Base-by-base conservation (phyloP, 2,329 filamentous ascomycete genomes). In the Fusarium chuoi region DNA sequence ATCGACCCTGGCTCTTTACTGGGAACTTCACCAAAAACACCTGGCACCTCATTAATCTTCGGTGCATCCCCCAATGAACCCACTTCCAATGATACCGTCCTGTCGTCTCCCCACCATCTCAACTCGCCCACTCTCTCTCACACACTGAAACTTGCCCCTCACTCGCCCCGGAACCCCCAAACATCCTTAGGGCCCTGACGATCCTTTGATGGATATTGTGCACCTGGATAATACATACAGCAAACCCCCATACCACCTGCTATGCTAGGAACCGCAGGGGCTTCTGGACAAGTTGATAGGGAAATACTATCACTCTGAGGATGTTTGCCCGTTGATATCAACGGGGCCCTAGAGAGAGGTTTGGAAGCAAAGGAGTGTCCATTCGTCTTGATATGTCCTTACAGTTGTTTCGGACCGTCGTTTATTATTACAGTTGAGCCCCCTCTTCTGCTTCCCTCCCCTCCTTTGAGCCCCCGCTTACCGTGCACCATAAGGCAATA, bases 101-200 rank as follows among this genome's bases (percentile, higher is more conserved):
- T 44, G 52, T 58, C 44, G 65, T 46, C 45, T 66, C 68, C 71
- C 60, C 68, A 73, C 62, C 46, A 59, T 58, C 45, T 55, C 28
- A 45, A 33, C 58, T 54, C 55, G 55, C 42, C 55, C 62, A 22
- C 42, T 22, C 45, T 59, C 57, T 61, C 72, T 62, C 65, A 49
- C 70, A 65, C 44, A 64, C 73, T 77, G 75, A 77, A 77, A 77
- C 75, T 42, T 68, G 66, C 58, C 71, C 71, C 68, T 74, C 71
- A 69, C 59, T 69, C 56, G 63, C 58, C 51, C 61, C 49, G n/a
- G 45, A 62, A 59, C 63, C 62, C 67, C 73, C 62, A 64, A 68
- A 74, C 57, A 35, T 57, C 67, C 62, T 24, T 51, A 60, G 67
- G 73, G 75, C 75, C 75, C 75, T 77, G 75, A 68, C 71, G 75